Base-by-base conservation (phyloP, 305 asterid species). In the Solanum hybrid region DNA sequence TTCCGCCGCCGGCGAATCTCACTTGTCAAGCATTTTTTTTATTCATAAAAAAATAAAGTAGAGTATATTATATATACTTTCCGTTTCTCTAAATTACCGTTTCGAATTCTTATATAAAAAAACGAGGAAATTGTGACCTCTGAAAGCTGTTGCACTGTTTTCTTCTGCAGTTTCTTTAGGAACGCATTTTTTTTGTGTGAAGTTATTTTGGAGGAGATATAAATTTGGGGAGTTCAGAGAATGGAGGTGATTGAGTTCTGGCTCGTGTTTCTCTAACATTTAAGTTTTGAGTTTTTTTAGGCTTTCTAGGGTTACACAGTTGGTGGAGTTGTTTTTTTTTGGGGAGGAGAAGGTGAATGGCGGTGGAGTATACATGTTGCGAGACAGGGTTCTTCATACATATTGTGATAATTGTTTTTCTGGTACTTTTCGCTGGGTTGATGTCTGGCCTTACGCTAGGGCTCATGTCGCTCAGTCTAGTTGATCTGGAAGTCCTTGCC, bases 311-410 rank as follows among this genome's bases (percentile, higher is more conserved):
- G 69, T 69, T 78, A 27, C 31, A n/a, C 4, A 10, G 34, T 37
- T 71, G 37, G 37, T 7, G 22, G 66, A 32, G 46, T 31, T 72
- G 13, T 24, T 87, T 72, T 34, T 87, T 64, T 6, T 35, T 34
- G 0, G 0, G 16, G n/a, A 36, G 29, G 20, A 24, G 71, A 69
- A 29, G 87, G 77, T 79, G 91, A 87, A 95, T 95, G 98, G 94
- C 95, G 91, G 95, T 88, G 92, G 92, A 94, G 88, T 91, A 92
- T 84, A 88, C 16, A 86, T 95, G 95, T 88, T 94, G 95, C 73
- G 90, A 87, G 34, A 88, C 92, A 73, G 87, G 27, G 89, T 93
- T 93, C 86, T 91, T 91, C 89, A 78, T 93, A 42, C 93, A 76
- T 88, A 91, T 93, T 85, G 2, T 90, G 84, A 10, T 92, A 22